Percentiles rank a stretch among this genome's conserved stretches.
Conservation (phyloP, 2,329 filamentous ascomycete species). For the Aspergillus sp. region DNA sequence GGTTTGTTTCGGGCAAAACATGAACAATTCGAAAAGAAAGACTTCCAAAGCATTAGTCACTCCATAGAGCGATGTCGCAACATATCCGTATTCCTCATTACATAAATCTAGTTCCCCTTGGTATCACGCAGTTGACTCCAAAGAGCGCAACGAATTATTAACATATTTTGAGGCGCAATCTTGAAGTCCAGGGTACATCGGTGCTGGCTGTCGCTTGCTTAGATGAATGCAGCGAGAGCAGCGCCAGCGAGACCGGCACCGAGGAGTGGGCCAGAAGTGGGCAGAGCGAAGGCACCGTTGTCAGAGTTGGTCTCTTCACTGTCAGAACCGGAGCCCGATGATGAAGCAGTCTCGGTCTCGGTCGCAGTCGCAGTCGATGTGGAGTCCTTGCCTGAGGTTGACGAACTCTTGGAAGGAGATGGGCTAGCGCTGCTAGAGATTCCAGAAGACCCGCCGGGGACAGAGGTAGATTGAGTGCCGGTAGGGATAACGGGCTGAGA, state of each 20-base stretch:
- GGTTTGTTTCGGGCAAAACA: constrained; percentile 16
- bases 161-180: not conserved
- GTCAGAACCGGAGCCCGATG: constrained; percentile 12
- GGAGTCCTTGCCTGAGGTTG: constrained; percentile 17
- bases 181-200: not conserved
- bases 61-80: constrained; percentile 9
- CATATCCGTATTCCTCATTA: constrained; percentile 17
- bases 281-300: constrained; percentile 34
- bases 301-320: constrained; percentile 23
- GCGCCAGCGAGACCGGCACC: constrained; percentile 41
- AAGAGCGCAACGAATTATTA: not conserved
- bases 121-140: not conserved
- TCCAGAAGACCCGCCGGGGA: not conserved
- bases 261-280: constrained; percentile 39
- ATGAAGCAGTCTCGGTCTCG: constrained; percentile 5
- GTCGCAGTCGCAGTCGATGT: constrained; percentile 2
- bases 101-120: constrained; percentile 1
- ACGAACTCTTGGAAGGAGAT: not conserved
- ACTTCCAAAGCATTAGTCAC: constrained; percentile 14
- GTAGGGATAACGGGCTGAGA: constrained; percentile 12
- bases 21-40: constrained; percentile 12
- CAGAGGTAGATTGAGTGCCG: not conserved
- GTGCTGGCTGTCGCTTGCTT: constrained; percentile 16
- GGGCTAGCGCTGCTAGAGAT: constrained; percentile 7
- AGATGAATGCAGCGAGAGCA: constrained; percentile 45